Conservation (phyloP, 176 grass and related monocot genomes). For the Secale cereale region DNA sequence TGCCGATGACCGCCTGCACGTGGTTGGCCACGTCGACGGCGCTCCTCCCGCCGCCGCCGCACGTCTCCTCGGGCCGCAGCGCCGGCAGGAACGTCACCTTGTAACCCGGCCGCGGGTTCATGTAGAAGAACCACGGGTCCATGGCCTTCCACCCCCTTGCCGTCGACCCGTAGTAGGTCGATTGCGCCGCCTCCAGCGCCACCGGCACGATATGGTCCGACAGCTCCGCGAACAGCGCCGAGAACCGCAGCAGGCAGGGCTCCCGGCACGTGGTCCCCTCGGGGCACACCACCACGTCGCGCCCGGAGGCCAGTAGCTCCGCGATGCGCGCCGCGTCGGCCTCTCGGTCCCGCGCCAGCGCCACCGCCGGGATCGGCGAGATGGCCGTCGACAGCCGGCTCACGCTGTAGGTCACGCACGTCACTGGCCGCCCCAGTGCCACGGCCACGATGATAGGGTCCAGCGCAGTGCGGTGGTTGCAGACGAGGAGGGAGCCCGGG, state of each 20-base stretch:
- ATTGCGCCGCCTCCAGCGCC: background rate
- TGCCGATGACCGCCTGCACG: background rate
- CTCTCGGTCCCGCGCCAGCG: background rate
- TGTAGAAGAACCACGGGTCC: constrained; percentile 12
- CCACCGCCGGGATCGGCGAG: background rate
- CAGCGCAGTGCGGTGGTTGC: background rate
- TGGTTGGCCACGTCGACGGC: background rate
- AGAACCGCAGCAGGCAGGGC: background rate
- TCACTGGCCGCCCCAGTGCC: background rate
- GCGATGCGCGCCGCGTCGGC: background rate
- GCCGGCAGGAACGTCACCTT: background rate
- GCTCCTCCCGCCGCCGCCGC: background rate
- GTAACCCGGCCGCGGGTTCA: background rate
- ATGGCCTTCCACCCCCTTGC: background rate
- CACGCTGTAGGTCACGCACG: background rate
- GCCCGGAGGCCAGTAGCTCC: background rate
- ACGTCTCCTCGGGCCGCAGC: background rate
- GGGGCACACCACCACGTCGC: background rate
- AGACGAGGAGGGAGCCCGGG: background rate
- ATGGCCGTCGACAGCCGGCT: background rate
- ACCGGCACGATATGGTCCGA: background rate
- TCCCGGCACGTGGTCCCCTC: constrained; percentile 1
- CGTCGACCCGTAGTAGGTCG: constrained; percentile 4
- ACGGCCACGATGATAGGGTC: background rate
- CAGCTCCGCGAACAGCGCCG: background rate